A percentile compares a stretch with the other conserved stretches of the same genome.
phyloP scores from a whole-genome alignment of 169 alveolate species.

The Eimeria sp. region DNA sequence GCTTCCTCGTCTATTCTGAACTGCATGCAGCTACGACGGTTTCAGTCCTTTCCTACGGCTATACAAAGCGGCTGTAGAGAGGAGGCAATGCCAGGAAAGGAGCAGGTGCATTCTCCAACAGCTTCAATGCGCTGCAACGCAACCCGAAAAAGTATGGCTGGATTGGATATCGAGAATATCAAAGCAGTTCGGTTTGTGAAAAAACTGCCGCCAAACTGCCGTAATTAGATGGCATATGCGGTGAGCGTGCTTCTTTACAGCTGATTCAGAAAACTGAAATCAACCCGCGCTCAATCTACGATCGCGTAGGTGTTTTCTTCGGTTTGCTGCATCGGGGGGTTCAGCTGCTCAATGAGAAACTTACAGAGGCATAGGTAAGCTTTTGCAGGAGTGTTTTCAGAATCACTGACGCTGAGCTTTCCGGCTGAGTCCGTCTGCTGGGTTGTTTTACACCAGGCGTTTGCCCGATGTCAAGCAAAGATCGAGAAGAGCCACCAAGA shows the following conservation, averaged over 20 bases:
- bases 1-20: background rate
- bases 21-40: background rate
- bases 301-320: slow-evolving; percentile 27
- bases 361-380: background rate
- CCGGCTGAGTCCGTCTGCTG: background rate
- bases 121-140: background rate
- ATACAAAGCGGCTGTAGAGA: slow-evolving; percentile 30
- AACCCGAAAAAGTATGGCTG: background rate
- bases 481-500: slow-evolving; percentile 41
- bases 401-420: background rate
- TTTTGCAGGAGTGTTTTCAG: background rate
- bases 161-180: background rate
- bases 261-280: slow-evolving; percentile 2
- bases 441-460: slow-evolving; percentile 12
- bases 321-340: background rate
- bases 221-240: background rate
- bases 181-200: too few relatives aligned
- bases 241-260: background rate
- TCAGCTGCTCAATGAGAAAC: background rate
- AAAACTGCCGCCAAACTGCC: background rate
- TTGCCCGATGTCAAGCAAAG: slow-evolving; percentile 33
- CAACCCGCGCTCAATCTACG: slow-evolving; percentile 48
- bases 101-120: slow-evolving; percentile 47
- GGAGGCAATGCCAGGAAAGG: slow-evolving; percentile 21
- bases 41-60: slow-evolving; percentile 41